Percentiles rank a stretch among this genome's conserved stretches.
Evolutionary conservation across 176 grass and related monocot species (phyloP).

Genomic region (Olyra latifolia): DNA sequence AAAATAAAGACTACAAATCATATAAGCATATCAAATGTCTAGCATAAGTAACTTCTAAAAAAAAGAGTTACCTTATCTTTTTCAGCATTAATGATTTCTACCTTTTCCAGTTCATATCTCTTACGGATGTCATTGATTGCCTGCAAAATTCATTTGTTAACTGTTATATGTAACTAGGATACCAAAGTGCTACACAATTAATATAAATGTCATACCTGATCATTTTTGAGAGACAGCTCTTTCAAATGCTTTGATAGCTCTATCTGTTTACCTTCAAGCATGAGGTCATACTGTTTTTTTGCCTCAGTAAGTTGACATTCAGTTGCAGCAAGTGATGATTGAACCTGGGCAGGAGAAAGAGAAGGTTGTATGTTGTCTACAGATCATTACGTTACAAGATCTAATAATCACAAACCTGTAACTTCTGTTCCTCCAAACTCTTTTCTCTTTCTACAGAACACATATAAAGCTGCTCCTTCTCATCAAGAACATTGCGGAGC

Average conservation of each 20-base stretch:
- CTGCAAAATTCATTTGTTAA: slow-evolving; percentile 53
- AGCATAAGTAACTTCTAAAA: slow-evolving; percentile 12
- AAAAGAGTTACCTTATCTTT: slow-evolving; percentile 66
- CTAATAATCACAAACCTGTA: slow-evolving; percentile 58
- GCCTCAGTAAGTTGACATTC: slow-evolving; percentile 77
- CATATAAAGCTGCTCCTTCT: slow-evolving; percentile 77
- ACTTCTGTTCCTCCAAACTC: slow-evolving; percentile 72
- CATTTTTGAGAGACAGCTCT: slow-evolving; percentile 88
- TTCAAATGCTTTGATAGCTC: slow-evolving; percentile 95
- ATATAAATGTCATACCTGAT: slow-evolving; percentile 63
- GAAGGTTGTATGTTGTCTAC: slow-evolving; percentile 34
- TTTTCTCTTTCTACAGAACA: slow-evolving; percentile 68
- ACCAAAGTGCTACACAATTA: slow-evolving; percentile 6
- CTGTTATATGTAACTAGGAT: slow-evolving; percentile 12
- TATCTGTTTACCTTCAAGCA: slow-evolving; percentile 91
- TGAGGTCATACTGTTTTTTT: slow-evolving; percentile 79
- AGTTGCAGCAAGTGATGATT: slow-evolving; percentile 58
- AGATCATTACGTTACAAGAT: slow-evolving; percentile 20
- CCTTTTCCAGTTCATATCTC: slow-evolving; percentile 91
- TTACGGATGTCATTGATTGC: slow-evolving; percentile 86
- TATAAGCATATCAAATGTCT: slow-evolving; percentile 22
- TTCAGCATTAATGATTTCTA: slow-evolving; percentile 77
- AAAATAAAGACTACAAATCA: slow-evolving; percentile 10
- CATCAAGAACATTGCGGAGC: slow-evolving; percentile 53
- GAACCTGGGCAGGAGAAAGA: slow-evolving; percentile 50